These are phyloP conservation scores for Umbelopsis sp. DNA, from an alignment of 192 early-diverging fungal species.

Conservation along the genomic window DNA sequence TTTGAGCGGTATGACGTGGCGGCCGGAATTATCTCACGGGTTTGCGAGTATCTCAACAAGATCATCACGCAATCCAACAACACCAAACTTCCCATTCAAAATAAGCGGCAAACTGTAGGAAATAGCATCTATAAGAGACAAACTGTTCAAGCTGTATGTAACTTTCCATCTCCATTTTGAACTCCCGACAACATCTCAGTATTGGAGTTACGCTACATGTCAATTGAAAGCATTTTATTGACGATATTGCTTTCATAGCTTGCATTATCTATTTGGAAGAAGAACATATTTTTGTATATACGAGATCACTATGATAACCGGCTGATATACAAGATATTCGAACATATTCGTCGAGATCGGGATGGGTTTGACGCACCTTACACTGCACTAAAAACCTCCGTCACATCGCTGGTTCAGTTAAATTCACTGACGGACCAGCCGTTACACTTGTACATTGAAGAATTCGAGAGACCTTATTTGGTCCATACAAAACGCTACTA, in stretches of 20 bases:
- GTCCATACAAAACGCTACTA: conserved; percentile 71
- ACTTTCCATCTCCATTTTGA: too few species aligned
- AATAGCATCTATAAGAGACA: conserved; percentile 58
- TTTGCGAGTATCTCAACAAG: conserved; percentile 78
- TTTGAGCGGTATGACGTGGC: conserved; percentile 70
- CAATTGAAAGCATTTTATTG: background rate
- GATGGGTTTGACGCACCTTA: conserved; percentile 63
- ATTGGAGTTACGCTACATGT: background rate
- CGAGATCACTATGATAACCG: conserved; percentile 62
- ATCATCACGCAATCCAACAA: conserved; percentile 45
- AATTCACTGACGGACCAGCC: conserved; percentile 66
- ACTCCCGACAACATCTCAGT: background rate
- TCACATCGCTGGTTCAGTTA: conserved; percentile 66
- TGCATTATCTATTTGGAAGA: conserved; percentile 76
- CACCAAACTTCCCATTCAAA: conserved; percentile 33
- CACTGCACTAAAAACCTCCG: conserved; percentile 51
- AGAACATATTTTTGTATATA: conserved; percentile 63
- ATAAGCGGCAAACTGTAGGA: conserved; percentile 44
- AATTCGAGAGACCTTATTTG: conserved; percentile 78
- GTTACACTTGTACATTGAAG: conserved; percentile 74
- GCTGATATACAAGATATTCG: conserved; percentile 70
- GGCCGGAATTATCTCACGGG: conserved; percentile 54
- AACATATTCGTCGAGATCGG: conserved; percentile 66
- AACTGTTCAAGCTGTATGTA: conserved; percentile 65
- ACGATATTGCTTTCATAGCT: conserved; percentile 43